phyloP scores from a whole-genome alignment of 208 protist genomes.

The Crithidia fasciculata region DNA sequence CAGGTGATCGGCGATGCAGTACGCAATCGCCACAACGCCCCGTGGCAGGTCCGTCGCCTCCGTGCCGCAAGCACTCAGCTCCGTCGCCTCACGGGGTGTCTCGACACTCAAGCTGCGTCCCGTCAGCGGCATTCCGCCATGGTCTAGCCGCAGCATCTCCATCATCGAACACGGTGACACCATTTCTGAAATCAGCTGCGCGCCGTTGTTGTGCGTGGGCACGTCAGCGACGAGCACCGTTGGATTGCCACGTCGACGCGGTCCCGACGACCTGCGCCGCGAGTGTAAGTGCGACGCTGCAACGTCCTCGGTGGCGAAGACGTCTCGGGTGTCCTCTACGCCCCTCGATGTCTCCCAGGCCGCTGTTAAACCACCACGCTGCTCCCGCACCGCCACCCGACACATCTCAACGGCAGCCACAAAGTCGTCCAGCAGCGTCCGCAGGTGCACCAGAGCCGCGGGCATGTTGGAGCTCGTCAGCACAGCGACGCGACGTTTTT shows the following conservation, averaged over 20 bases:
- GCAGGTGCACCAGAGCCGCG: constrained; percentile 12
- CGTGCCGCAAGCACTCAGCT: neutral
- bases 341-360: constrained; percentile 6
- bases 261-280: constrained; percentile 5
- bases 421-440: constrained; percentile 30
- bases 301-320: neutral
- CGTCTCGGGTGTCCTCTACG: neutral
- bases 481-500: neutral
- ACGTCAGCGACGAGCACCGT: constrained; percentile 21
- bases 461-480: constrained; percentile 1
- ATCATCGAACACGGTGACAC: neutral
- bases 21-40: constrained; percentile 25
- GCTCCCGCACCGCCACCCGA: constrained; percentile 16
- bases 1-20: constrained; percentile 26
- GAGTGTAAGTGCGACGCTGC: neutral
- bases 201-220: constrained; percentile 1
- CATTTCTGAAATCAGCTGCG: constrained; percentile 5
- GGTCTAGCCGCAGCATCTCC: constrained; percentile 10
- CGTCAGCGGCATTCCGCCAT: constrained; percentile 5
- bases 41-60: constrained; percentile 18
- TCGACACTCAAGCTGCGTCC: constrained; percentile 5
- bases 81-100: constrained; percentile 7
- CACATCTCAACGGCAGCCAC: constrained; percentile 25
- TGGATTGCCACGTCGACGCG: neutral
- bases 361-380: constrained; percentile 3